A percentile compares a stretch with the other conserved stretches of the same genome.
Conservation (phyloP, 2,329 filamentous ascomycete species). For the Alternaria sp. region DNA sequence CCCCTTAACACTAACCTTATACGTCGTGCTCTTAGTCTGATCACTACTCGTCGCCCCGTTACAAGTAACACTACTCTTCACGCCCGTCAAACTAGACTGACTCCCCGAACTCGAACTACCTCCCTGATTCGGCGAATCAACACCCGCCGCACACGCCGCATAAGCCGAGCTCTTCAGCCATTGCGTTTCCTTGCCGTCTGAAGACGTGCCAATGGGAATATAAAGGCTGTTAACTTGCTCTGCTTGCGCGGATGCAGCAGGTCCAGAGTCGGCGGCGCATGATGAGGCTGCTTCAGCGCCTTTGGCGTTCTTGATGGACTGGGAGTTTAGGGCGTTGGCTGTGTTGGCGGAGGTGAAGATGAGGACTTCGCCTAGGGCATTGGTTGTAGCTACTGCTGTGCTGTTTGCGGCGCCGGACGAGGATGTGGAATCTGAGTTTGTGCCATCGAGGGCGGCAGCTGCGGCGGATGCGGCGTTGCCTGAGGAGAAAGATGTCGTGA, state of each 20-base stretch:
- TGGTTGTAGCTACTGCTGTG: not conserved
- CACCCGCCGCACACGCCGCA: not conserved
- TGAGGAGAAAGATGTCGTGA: not conserved
- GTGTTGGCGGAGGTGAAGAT: not conserved
- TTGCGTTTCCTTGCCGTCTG: not conserved
- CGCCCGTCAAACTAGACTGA: not conserved
- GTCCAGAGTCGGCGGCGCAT: not conserved
- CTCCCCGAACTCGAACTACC: not conserved
- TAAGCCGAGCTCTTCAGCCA: not conserved
- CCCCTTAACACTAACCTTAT: not conserved
- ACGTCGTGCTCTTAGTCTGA: not conserved
- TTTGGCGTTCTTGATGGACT: not conserved
- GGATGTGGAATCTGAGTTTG: not conserved
- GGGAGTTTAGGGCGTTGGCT: not conserved
- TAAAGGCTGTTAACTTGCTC: not conserved
- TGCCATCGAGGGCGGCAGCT: not conserved
- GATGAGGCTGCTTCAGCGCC: not conserved
- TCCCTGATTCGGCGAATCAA: not conserved
- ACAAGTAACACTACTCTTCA: not conserved
- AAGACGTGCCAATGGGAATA: not conserved
- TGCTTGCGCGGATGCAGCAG: not conserved
- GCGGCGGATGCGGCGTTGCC: not conserved
- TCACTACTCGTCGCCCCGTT: not conserved
- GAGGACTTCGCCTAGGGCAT: not conserved
- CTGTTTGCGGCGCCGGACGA: not conserved